Base-by-base conservation (phyloP, 2,329 filamentous ascomycete species). In the Dendryphion nanum region DNA sequence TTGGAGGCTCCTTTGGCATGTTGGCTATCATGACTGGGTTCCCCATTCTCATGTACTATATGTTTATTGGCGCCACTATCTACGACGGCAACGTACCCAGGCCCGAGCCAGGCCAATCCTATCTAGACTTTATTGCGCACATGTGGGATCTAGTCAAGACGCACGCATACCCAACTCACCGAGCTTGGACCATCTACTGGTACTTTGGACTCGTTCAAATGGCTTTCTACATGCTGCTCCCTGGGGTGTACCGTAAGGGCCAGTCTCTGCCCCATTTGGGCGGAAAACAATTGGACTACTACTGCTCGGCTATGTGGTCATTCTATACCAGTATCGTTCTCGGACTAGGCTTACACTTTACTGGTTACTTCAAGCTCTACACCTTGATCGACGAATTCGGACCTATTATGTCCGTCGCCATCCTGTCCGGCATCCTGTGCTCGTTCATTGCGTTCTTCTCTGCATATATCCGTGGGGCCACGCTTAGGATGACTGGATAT, bases 31-130 rank as follows among this genome's bases (percentile, higher is more conserved):
- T 97, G 89, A 77, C 89, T 46, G 81, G 85, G 31, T 98, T 97
- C 69, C 93, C 93, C n/a, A 46, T 83, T 24, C 78, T 98, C 55
- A 97, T 97, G 91, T 96, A 88, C 78, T 97, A 96, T 72, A 95
- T 98, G 90, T 97, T 90, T 90, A 83, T 95, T 66, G 93, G 93
- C 35, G 86, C 91, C 21, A 90, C 84, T 34, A 95, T 91, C 71
- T 98, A 96, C 70, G 74, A 89, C 61, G 91, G 91, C 53, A 82
- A 86, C 47, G 75, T 94, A 35, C 93, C 93, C 13, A 70, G 72
- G 30, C 86, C 81, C 1, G 70, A 71, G 2, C 63, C 78, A 30
- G 85, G 78, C 29, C 77, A 95, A 73, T 82, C 75, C 51, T 79
- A 80, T 62, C 51, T 59, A 10, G 82, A 91, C 14, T 97, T 96